Base-by-base conservation (phyloP, 257 asterid genomes). In the Schizonepeta tenuifolia region DNA sequence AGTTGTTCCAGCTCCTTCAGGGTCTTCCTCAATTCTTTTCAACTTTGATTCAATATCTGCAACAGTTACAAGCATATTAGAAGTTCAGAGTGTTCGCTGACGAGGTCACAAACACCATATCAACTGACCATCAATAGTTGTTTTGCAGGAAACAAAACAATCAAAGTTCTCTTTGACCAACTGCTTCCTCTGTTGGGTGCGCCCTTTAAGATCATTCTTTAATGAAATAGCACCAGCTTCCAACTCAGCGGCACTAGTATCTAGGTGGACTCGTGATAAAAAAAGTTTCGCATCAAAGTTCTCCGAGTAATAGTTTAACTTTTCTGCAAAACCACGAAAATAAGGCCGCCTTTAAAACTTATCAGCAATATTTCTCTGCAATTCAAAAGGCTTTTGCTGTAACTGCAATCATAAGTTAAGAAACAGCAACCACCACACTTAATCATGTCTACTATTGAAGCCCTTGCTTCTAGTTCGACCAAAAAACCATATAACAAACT, bases 131-230 rank as follows among this genome's bases (percentile, higher is more conserved):
- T 95, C 99, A 69, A 95, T 95, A 11, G 99, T 95, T 59, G 99
- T 91, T 86, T 95, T 95, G 85, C 99, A 95, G 74, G 99, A 95
- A 67, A 95, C 97, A 69, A 95, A 95, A 80, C 99, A 95, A 84
- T 95, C 98, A 81, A 95, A 95, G 83, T 95, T 95, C 81, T 91
- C 99, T 77, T 95, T 95, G 76, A 95, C 99, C 92, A 95, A 81
- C 85, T 91, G 96, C 77, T 95, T 95, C 82, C 82, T 95, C 87
- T 93, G 98, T 75, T 92, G 98, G 38, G 97, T 95, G 17, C 99
- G 96, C 33, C 98, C 99, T 78, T 85, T 80, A 67, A 95, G 95
- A 69, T 95, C 99, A 57, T 70, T 87, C 79, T 91, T 90, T 81
- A 95, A 79, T 64, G 99, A 79, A 85, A 86, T 80, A 78, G 96